Base-by-base conservation (phyloP, 179 eudicot species). In the Silene vulgaris region DNA sequence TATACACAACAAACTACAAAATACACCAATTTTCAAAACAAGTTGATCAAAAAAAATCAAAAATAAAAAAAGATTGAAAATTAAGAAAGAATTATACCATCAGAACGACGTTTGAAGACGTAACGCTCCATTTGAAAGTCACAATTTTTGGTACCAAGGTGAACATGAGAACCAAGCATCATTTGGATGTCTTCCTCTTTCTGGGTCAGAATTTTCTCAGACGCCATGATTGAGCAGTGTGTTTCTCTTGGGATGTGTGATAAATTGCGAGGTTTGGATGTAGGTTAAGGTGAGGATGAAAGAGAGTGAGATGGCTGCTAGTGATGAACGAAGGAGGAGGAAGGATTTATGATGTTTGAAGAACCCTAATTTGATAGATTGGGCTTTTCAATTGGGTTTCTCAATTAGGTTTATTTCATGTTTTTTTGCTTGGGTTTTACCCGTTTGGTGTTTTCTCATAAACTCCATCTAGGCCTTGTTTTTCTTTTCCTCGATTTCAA, bases 91-190 rank as follows among this genome's bases (percentile, higher is more conserved):
- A 5, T 45, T 21, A 21, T 69, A 92, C 97, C 97, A 75, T 92
- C 97, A 48, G 88, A 80, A n/a, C 97, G 88, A 77, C 97, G 93
- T 82, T 89, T 87, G 85, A 86, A 89, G 70, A 88, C 88, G 75
- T 90, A 92, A 32, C 95, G 91, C 20, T 90, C 91, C 97, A 91
- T 91, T 77, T 91, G 95, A 43, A 83, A 91, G 62, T 91, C 92
- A 56, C 94, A 90, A 72, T 90, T 90, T 50, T 91, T 91, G 74
- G 97, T 91, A 56, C 97, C 97, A 40, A 91, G 91, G 30, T 91
- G 97, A 16, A 87, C 97, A 57, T 88, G 82, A 9, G 97, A 87
- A 4, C 92, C 95, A 81, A 88, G 76, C 95, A 91, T 87, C 91
- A 90, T 83, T 65, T 86, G 92, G 5, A 87, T 85, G 73, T 89